Conservation (phyloP, 2,329 filamentous ascomycete genomes). For the Trichophyton simii region DNA sequence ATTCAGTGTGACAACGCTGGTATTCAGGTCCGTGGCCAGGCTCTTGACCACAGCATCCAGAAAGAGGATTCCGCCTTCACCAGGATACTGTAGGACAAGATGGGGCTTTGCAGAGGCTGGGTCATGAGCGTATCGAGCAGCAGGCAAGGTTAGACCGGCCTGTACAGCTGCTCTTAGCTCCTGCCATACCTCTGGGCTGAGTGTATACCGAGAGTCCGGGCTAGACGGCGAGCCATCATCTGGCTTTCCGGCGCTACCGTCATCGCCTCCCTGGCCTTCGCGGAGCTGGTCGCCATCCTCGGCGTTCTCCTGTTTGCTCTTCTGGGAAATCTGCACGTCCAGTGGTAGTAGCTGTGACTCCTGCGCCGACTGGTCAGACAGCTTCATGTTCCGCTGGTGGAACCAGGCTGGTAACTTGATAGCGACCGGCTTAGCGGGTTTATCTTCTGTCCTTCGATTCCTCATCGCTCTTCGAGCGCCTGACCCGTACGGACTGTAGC, state of each 20-base stretch:
- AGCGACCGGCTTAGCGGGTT: slow-evolving; percentile 9
- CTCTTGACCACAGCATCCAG: slow-evolving; percentile 51
- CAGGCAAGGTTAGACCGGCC: slow-evolving; percentile 37
- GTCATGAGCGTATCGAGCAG: slow-evolving; percentile 31
- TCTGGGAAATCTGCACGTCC: slow-evolving; percentile 20
- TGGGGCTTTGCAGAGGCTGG: slow-evolving; percentile 43
- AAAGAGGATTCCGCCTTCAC: slow-evolving; percentile 41
- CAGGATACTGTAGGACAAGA: slow-evolving; percentile 47
- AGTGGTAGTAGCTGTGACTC: slow-evolving; percentile 12
- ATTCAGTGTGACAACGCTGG: slow-evolving; percentile 33
- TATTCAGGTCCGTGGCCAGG: slow-evolving; percentile 45
- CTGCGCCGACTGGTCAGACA: slow-evolving; percentile 14
- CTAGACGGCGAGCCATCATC: neutral
- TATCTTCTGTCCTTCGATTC: slow-evolving; percentile 19
- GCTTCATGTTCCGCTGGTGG: slow-evolving; percentile 23
- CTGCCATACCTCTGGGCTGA: slow-evolving; percentile 32
- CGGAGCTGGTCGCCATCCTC: slow-evolving; percentile 13
- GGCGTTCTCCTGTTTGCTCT: neutral
- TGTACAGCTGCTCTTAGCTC: slow-evolving; percentile 41
- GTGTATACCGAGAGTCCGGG: slow-evolving; percentile 10
- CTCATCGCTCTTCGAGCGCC: slow-evolving; percentile 28
- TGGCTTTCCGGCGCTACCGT: slow-evolving; percentile 15
- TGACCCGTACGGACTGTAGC: slow-evolving; percentile 27
- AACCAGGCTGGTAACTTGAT: slow-evolving; percentile 29
- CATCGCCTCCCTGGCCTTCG: slow-evolving; percentile 18